A percentile compares a stretch with the other conserved stretches of the same genome.
Evolutionary conservation across 2,329 filamentous ascomycete species (phyloP).

Genomic region (Beauveria sp.): DNA sequence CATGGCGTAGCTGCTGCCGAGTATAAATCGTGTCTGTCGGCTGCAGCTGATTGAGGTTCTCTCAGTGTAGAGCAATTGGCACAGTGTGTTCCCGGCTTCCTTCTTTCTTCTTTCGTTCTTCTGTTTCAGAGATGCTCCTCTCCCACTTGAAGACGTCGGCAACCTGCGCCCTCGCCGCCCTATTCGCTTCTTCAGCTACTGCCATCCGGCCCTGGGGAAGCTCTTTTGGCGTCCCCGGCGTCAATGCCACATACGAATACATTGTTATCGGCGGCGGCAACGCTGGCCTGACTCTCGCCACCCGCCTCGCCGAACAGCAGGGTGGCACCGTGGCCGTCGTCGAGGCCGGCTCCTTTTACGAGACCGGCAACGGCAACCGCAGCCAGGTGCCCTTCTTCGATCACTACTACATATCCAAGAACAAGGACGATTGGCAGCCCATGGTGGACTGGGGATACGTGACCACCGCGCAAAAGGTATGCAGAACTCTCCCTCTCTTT

Average conservation of each 20-base stretch:
- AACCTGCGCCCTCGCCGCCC: neutral
- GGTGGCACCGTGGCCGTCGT: slow-evolving; percentile 21
- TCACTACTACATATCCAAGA: too few species aligned
- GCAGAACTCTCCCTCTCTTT: neutral
- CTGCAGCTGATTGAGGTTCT: neutral
- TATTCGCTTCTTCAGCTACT: neutral
- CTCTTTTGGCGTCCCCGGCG: slow-evolving; percentile 14
- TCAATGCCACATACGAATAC: slow-evolving; percentile 15
- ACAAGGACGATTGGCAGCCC: too few species aligned
- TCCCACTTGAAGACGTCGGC: neutral
- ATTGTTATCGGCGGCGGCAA: slow-evolving; percentile 26
- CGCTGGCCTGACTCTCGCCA: slow-evolving; percentile 22
- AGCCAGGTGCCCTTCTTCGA: slow-evolving; percentile 12
- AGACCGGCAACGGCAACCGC: slow-evolving; percentile 18
- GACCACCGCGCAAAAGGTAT: slow-evolving; percentile 1
- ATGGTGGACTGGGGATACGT: neutral
- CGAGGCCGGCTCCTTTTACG: slow-evolving; percentile 24
- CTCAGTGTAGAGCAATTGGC: neutral
- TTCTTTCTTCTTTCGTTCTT: neutral
- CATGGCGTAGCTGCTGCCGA: neutral
- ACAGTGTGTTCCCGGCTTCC: neutral
- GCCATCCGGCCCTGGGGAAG: neutral
- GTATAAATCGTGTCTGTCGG: neutral
- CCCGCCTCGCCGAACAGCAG: slow-evolving; percentile 18
- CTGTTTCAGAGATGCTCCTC: neutral